These are phyloP conservation scores for Funneliformis mosseae DNA, from an alignment of 192 early-diverging fungal genomes.

Conservation along the genomic window DNA sequence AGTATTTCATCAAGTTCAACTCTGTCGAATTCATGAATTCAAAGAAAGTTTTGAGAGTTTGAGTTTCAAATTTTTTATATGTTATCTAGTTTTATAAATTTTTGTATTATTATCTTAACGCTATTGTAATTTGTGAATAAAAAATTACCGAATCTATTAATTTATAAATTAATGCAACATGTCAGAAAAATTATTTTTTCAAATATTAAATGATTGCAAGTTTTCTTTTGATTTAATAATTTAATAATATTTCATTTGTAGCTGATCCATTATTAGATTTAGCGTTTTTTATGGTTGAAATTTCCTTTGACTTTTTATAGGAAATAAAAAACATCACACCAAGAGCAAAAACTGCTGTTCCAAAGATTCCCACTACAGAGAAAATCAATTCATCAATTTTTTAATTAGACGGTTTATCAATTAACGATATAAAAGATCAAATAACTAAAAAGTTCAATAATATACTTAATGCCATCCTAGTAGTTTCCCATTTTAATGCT, in stretches of 20 bases:
- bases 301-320: conserved; percentile 11
- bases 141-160: too few species aligned
- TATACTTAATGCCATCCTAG: conserved; percentile 71
- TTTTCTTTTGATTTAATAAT: too few species aligned
- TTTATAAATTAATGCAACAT: too few species aligned
- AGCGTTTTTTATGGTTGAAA: not conserved
- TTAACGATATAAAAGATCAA: not conserved
- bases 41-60: not conserved
- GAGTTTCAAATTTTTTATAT: too few species aligned
- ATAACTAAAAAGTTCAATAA: not conserved
- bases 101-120: too few species aligned
- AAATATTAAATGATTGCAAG: too few species aligned
- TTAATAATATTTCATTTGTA: too few species aligned
- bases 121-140: too few species aligned
- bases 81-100: too few species aligned
- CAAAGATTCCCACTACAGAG: conserved; percentile 20
- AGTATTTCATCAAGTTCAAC: not conserved
- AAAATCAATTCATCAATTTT: not conserved
- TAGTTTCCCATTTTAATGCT: conserved; percentile 84
- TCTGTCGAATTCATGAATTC: too few species aligned
- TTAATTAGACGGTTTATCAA: not conserved
- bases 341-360: conserved; percentile 1
- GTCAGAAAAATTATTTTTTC: too few species aligned
- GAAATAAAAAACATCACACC: conserved; percentile 21
- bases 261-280: not conserved